These are phyloP conservation scores for Cytospora chrysosperma DNA, from an alignment of 2,329 filamentous ascomycete species.

Conservation along the genomic window DNA sequence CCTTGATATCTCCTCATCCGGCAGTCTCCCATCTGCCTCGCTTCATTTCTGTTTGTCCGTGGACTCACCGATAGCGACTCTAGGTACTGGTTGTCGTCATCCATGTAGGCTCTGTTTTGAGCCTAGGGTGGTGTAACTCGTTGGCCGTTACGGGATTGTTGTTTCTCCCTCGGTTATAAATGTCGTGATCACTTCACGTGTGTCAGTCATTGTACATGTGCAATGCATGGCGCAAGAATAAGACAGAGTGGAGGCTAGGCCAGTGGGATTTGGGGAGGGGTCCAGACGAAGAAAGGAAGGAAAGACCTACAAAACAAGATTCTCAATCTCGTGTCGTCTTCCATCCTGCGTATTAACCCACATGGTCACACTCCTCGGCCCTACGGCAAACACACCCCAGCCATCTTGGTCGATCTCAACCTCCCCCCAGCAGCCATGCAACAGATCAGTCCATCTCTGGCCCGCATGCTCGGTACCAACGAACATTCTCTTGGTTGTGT, in stretches of 20 bases:
- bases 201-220: neutral
- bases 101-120: slow-evolving; percentile 20
- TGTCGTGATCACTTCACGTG: slow-evolving; percentile 12
- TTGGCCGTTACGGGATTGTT: slow-evolving; percentile 13
- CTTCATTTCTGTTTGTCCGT: neutral
- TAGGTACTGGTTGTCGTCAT: slow-evolving; percentile 21
- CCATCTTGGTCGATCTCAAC: slow-evolving; percentile 60
- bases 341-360: slow-evolving; percentile 50
- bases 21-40: neutral
- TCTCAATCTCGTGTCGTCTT: slow-evolving; percentile 13
- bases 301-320: slow-evolving; percentile 12
- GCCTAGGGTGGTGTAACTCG: slow-evolving; percentile 8
- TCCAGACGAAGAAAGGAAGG: neutral
- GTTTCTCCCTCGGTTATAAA: slow-evolving; percentile 5
- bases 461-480: slow-evolving; percentile 58
- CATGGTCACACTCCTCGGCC: slow-evolving; percentile 55
- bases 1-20: neutral
- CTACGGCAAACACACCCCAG: slow-evolving; percentile 56
- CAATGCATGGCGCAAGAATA: neutral
- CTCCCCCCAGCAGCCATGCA: slow-evolving; percentile 52
- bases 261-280: neutral
- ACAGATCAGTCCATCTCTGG: slow-evolving; percentile 63
- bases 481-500: slow-evolving; percentile 56
- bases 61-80: neutral
- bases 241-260: neutral